Base-by-base conservation (phyloP, 257 asterid genomes). In the Nicotiana sylvestris region DNA sequence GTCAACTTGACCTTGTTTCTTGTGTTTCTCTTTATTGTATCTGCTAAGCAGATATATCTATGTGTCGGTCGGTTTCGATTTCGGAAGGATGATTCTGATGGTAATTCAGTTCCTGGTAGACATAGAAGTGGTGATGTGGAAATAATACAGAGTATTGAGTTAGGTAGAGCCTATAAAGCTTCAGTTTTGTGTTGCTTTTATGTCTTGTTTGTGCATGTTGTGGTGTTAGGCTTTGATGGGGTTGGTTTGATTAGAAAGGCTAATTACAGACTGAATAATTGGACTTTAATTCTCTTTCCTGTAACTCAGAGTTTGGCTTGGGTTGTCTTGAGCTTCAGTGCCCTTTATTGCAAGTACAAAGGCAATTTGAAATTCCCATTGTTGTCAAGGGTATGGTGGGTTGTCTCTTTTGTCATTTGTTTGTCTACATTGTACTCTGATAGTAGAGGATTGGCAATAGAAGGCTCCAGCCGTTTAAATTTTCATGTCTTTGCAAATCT, bases 311-410 rank as follows among this genome's bases (percentile, higher is more conserved):
- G 90, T 83, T 82, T 90, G 69, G 88, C 97, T 76, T 95, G 98
- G 98, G 84, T 88, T 87, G 97, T 90, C 66, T 89, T 95, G 68
- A 90, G 97, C 88, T 91, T 92, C 83, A 85, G 91, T 11, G 88
- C 87, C 39, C 90, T 93, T 88, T 83, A 92, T 80, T 88, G 93
- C 27, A 91, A 88, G 81, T 87, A 82, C 80, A 90, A 89, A 82
- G 87, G 82, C 67, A 67, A 76, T 55, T 95, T 88, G 86, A 93
- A 85, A 78, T 91, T 91, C 58, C 93, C 92, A 0, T 56, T 90
- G 81, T 80, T 95, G 83, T 81, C 87, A 84, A 93, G 99, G 84
- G 85, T 91, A 74, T 95, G 99, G 99, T 95, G 98, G 99, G 77
- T 88, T 77, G 89, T 89, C 18, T 92, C 98, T 30, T 95, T 92